Evolutionary conservation across 768 basidiomycete genomes (phyloP).

Genomic region (Suillus weaverae): DNA sequence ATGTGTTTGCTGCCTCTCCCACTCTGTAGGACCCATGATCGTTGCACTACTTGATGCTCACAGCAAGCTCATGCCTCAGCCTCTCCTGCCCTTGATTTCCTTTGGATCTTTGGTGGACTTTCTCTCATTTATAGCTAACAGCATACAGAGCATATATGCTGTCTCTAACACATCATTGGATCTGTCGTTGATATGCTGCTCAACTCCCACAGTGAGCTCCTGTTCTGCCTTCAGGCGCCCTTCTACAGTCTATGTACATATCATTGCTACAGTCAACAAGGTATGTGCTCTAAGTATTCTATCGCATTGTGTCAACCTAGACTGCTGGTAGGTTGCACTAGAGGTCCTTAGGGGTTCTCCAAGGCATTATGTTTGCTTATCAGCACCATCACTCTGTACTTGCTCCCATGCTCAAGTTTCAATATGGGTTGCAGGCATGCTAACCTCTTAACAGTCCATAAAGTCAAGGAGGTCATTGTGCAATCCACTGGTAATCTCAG

Average conservation of each 20-base stretch:
- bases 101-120: too few relatives aligned
- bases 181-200: too few relatives aligned
- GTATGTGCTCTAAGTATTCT: background rate
- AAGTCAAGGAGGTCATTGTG: background rate
- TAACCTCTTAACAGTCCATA: background rate
- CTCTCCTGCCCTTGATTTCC: too few relatives aligned
- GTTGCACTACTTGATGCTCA: background rate
- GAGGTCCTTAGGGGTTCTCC: background rate
- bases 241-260: too few relatives aligned
- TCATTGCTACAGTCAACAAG: background rate
- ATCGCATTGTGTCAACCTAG: background rate
- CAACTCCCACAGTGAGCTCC: background rate
- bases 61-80: too few relatives aligned
- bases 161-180: too few relatives aligned
- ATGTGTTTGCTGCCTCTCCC: background rate
- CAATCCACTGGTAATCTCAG: background rate
- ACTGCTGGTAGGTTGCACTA: too few relatives aligned
- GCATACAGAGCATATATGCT: too few relatives aligned
- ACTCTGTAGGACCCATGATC: background rate
- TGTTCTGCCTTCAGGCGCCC: fast-evolving
- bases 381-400: background rate
- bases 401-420: background rate
- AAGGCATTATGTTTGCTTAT: background rate
- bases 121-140: too few relatives aligned
- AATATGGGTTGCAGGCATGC: background rate